Conservation (phyloP, 495 filamentous ascomycete genomes). For the Elaphomyces granulatus region DNA sequence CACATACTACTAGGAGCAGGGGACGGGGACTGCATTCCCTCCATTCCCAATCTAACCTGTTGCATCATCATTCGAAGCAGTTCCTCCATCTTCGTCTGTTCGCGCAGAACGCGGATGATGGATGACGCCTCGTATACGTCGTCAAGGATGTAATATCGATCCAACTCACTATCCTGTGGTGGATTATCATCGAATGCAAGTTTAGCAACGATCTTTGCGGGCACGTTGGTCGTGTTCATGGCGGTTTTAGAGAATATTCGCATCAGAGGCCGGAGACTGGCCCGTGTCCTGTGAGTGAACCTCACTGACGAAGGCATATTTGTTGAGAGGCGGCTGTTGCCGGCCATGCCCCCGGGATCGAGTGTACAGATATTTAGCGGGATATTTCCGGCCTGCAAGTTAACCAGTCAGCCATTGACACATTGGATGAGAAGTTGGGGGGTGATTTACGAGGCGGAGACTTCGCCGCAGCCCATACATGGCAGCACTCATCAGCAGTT, state of each 20-base stretch:
- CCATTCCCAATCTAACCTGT: conserved; percentile 5
- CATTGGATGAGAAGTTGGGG: too few species aligned
- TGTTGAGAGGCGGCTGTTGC: conserved; percentile 16
- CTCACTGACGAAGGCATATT: conserved; percentile 20
- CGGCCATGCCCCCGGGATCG: conserved; percentile 26
- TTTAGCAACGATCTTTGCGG: conserved; percentile 27
- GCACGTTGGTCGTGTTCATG: conserved; percentile 28
- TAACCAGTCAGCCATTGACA: not conserved
- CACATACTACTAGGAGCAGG: not conserved
- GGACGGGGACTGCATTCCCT: not conserved
- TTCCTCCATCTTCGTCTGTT: conserved; percentile 17
- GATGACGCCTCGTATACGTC: conserved; percentile 29
- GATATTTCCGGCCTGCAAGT: conserved; percentile 21
- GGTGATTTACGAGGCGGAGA: conserved; percentile 22
- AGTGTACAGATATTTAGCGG: conserved; percentile 28
- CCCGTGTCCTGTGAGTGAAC: conserved; percentile 24
- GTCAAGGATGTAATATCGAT: conserved; percentile 29
- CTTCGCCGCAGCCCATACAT: conserved; percentile 31
- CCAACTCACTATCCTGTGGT: conserved; percentile 21
- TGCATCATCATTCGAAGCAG: conserved; percentile 23
- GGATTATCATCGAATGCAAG: conserved; percentile 25
- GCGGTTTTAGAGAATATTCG: conserved; percentile 27
- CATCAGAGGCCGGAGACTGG: conserved; percentile 24
- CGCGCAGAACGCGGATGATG: conserved; percentile 22
- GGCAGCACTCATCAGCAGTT: conserved; percentile 24